Evolutionary conservation across 2,329 filamentous ascomycete species (phyloP).

Genomic region (Cryphonectria carpinicola): DNA sequence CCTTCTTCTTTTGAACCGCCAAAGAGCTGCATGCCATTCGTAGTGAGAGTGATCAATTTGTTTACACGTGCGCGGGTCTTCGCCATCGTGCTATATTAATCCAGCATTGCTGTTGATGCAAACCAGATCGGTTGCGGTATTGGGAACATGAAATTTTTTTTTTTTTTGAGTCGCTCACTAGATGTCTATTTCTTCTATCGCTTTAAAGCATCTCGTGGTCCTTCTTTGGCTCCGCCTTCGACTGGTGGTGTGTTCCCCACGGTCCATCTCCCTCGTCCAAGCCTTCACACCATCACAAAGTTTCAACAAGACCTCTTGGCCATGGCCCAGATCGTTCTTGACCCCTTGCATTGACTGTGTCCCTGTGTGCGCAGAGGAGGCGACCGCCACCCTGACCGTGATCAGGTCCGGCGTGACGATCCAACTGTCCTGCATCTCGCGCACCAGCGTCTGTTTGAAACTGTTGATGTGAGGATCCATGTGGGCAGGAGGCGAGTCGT

Average conservation of each 20-base stretch:
- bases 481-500: slow-evolving; percentile 5
- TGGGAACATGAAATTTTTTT: not conserved
- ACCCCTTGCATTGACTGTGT: slow-evolving; percentile 44
- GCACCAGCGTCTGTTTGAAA: slow-evolving; percentile 48
- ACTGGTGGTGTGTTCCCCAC: not conserved
- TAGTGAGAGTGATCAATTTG: too few species aligned
- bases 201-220: not conserved
- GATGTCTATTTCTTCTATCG: not conserved
- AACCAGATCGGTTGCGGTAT: not conserved
- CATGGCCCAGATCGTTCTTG: slow-evolving; percentile 30
- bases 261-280: slow-evolving; percentile 19
- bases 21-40: too few species aligned
- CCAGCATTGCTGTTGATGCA: not conserved
- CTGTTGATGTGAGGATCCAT: slow-evolving; percentile 40
- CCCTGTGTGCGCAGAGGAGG: slow-evolving; percentile 35
- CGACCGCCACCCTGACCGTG: slow-evolving; percentile 44
- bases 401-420: slow-evolving; percentile 39
- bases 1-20: too few species aligned
- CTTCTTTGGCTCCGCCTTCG: slow-evolving; percentile 2
- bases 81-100: not conserved
- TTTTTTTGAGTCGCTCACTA: too few species aligned
- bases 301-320: slow-evolving; percentile 7
- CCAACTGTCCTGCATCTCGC: slow-evolving; percentile 53
- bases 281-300: slow-evolving; percentile 11
- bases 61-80: not conserved